Evolutionary conservation across 352 stramenopile genomes (phyloP).

Genomic region (Globisporangium viniferum): DNA sequence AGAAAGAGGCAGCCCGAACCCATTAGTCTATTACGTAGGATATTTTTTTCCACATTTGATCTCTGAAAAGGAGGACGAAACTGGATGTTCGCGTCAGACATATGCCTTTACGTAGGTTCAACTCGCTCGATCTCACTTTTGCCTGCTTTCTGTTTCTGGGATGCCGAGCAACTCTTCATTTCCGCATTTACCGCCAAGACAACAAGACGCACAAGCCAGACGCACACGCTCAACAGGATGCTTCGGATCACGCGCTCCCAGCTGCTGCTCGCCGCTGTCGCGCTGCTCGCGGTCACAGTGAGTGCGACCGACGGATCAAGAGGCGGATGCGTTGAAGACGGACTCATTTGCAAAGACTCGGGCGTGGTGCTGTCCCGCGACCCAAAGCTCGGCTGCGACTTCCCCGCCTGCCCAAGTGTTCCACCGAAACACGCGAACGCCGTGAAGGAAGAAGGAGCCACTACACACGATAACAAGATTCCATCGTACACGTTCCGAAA

Average conservation of each 20-base stretch:
- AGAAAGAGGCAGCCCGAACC: background rate
- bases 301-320: slow-evolving; percentile 23
- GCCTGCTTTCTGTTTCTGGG: background rate
- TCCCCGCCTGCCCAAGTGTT: slow-evolving; percentile 4
- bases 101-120: background rate
- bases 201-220: background rate
- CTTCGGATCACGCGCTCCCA: background rate
- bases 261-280: slow-evolving; percentile 20
- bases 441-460: background rate
- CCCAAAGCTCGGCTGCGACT: slow-evolving; percentile 15
- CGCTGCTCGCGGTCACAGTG: slow-evolving; percentile 2
- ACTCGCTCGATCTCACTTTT: background rate
- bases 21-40: background rate
- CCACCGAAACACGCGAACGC: background rate
- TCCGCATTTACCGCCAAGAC: background rate
- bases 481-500: background rate
- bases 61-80: background rate
- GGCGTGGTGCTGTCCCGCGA: slow-evolving; percentile 14
- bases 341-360: slow-evolving; percentile 11
- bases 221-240: background rate
- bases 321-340: slow-evolving; percentile 27
- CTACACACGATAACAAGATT: background rate
- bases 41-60: background rate
- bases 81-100: background rate
- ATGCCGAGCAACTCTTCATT: background rate